Evolutionary conservation across 345 rosid species (phyloP), one percentile per base, ranked within the genome.

Genomic region (Arabidopsis suecica): DNA sequence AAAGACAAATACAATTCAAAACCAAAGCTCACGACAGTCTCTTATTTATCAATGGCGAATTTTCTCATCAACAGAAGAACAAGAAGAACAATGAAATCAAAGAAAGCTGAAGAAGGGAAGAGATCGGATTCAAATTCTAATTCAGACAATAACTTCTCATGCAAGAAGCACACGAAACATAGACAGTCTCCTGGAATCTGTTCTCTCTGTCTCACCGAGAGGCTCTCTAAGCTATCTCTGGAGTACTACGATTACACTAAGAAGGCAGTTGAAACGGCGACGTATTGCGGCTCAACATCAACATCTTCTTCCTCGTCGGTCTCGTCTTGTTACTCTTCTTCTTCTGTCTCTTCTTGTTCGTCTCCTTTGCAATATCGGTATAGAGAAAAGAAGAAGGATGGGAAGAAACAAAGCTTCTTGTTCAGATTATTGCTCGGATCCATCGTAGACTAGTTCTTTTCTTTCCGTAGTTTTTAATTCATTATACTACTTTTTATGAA

Each of bases 101-200:
- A 65, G 57, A 65, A 51, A 5, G 40, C 12, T 48, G 49, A 57
- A 65, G 49, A 49, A 65, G 63, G 68, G 22, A 78, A 72, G 49
- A 59, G 50, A 57, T 77, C 68, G n/a, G 68, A 63, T 42, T 63
- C 80, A n/a, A 63, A 64, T 20, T 57, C 81, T 3, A 42, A 12
- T 51, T 72, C 77, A 34, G 77, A 71, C 56, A 72, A 7, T 57
- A 78, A 56, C 77, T 78, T 65, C 56, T 50, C 77, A 49, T 78
- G 81, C 81, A 78, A 78, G 77, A 78, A 78, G 73, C 81, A 78
- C 50, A 41, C 63, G 36, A 78, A 65, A 59, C 81, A 78, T 40
- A 72, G 33, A 40, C 81, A 78, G 54, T 78, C 81, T 65, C 81
- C 77, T 33, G 81, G 81, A 58, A 10, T 78, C 9, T 78, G 81